These are phyloP conservation scores for Pythium monospermum DNA, from an alignment of 352 stramenopile species.

Conservation along the genomic window DNA sequence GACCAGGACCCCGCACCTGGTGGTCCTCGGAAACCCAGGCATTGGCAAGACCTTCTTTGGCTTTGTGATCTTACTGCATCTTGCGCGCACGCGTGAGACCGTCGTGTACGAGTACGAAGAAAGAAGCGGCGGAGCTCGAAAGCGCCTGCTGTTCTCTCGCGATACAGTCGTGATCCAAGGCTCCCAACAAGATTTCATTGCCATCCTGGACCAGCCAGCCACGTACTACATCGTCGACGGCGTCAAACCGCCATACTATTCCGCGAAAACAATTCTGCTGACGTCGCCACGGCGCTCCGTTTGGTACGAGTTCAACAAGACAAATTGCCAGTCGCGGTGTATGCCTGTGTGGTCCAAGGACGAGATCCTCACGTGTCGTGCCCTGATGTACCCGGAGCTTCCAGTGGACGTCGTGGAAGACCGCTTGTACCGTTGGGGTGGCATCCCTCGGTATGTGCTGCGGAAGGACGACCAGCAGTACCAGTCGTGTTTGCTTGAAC, in stretches of 20 bases:
- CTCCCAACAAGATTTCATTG: neutral
- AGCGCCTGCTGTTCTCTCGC: neutral
- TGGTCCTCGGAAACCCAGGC: conserved; percentile 26
- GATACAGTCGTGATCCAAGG: neutral
- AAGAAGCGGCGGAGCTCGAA: neutral
- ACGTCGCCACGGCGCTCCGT: conserved; percentile 13
- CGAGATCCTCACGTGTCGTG: conserved; percentile 21
- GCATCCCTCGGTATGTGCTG: conserved; percentile 25
- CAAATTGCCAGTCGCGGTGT: conserved; percentile 10
- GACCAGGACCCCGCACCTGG: conserved; percentile 20
- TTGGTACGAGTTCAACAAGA: conserved; percentile 26
- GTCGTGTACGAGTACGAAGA: neutral
- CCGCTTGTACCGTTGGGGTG: conserved; percentile 23
- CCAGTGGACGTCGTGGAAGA: conserved; percentile 1
- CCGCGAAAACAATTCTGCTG: conserved; percentile 27
- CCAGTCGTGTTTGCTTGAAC: neutral
- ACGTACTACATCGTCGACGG: conserved; percentile 29
- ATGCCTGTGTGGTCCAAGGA: conserved; percentile 20
- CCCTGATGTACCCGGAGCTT: conserved; percentile 8
- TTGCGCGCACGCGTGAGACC: conserved; percentile 18
- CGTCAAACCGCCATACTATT: conserved; percentile 12
- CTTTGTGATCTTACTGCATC: conserved; percentile 18
- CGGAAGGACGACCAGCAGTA: neutral
- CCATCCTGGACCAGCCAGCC: conserved; percentile 16
- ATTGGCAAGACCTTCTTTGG: conserved; percentile 27